Conservation (phyloP, 2,329 filamentous ascomycete genomes). For the Berkeleyomyces basicola region DNA sequence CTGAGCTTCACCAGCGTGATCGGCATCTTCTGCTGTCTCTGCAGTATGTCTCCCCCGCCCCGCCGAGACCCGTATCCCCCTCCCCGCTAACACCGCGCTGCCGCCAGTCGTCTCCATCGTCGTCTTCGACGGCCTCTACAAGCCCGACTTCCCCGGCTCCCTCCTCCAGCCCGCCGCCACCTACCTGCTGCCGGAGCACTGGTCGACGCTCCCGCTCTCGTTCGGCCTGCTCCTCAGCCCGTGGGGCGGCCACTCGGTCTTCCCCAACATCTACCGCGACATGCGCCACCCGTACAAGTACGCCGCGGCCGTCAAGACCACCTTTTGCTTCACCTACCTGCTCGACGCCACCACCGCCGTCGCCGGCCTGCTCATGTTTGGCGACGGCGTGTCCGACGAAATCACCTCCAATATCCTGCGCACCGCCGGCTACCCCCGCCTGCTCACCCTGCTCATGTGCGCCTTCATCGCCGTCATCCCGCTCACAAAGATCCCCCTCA, state of each 20-base stretch:
- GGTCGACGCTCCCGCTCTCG: slow-evolving; percentile 71
- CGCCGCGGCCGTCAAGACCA: slow-evolving; percentile 53
- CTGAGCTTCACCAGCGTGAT: slow-evolving; percentile 83
- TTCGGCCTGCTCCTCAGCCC: slow-evolving; percentile 78
- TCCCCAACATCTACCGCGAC: slow-evolving; percentile 60
- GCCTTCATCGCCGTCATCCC: slow-evolving; percentile 84
- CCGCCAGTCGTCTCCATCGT: slow-evolving; percentile 62
- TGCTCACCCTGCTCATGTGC: slow-evolving; percentile 62
- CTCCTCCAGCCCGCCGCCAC: slow-evolving; percentile 65
- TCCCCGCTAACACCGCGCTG: background rate
- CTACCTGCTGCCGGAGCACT: slow-evolving; percentile 69
- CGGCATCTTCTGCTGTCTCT: slow-evolving; percentile 79
- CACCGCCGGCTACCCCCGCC: slow-evolving; percentile 55
- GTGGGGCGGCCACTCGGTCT: slow-evolving; percentile 49
- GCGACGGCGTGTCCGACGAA: slow-evolving; percentile 70
- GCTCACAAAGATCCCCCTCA: slow-evolving; percentile 85
- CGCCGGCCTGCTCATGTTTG: slow-evolving; percentile 85
- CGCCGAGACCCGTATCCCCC: background rate
- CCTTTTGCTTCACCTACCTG: slow-evolving; percentile 74
- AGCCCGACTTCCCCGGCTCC: slow-evolving; percentile 63
- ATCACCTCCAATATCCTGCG: slow-evolving; percentile 80
- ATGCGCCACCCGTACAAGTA: slow-evolving; percentile 70
- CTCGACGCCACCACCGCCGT: slow-evolving; percentile 71
- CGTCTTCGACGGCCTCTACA: slow-evolving; percentile 71
- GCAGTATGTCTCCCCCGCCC: slow-evolving; percentile 45